Conservation (phyloP, 495 filamentous ascomycete species). For the Melanomma pulvis-pyrius region DNA sequence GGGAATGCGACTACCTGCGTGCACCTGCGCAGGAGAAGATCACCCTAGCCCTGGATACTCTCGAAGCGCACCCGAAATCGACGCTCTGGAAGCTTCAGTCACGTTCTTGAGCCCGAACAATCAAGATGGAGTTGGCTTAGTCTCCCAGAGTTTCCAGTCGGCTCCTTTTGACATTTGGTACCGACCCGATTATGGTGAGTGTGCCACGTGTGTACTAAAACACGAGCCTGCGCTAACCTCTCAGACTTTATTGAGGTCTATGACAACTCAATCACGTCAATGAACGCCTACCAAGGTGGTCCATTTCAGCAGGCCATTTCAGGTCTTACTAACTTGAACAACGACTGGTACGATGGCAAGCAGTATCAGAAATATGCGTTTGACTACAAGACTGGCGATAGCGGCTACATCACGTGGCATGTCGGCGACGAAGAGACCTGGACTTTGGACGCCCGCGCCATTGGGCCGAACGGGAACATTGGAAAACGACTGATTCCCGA, state of each 20-base stretch:
- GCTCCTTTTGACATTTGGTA: slow-evolving; percentile 80
- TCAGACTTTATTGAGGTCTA: slow-evolving; percentile 66
- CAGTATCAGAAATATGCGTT: slow-evolving; percentile 73
- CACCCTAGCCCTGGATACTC: slow-evolving; percentile 73
- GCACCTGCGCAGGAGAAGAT: slow-evolving; percentile 66
- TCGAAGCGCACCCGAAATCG: slow-evolving; percentile 74
- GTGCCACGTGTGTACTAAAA: neutral
- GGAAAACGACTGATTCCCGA: slow-evolving; percentile 68
- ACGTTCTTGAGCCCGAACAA: slow-evolving; percentile 54
- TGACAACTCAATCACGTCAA: slow-evolving; percentile 57
- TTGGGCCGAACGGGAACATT: slow-evolving; percentile 74
- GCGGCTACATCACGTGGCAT: slow-evolving; percentile 68
- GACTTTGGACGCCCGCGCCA: slow-evolving; percentile 65
- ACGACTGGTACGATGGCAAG: slow-evolving; percentile 75
- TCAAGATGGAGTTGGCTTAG: slow-evolving; percentile 57
- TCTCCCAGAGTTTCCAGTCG: slow-evolving; percentile 72
- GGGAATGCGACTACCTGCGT: slow-evolving; percentile 74
- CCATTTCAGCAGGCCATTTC: slow-evolving; percentile 75
- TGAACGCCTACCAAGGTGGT: slow-evolving; percentile 71
- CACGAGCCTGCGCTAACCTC: slow-evolving; percentile 13
- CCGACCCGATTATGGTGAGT: slow-evolving; percentile 66
- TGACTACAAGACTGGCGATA: slow-evolving; percentile 68
- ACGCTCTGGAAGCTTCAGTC: slow-evolving; percentile 72
- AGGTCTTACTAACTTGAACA: slow-evolving; percentile 70
- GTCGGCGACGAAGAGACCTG: slow-evolving; percentile 67